phyloP scores from a whole-genome alignment of 805 yeast genomes.

The Candida taoyuanica region DNA sequence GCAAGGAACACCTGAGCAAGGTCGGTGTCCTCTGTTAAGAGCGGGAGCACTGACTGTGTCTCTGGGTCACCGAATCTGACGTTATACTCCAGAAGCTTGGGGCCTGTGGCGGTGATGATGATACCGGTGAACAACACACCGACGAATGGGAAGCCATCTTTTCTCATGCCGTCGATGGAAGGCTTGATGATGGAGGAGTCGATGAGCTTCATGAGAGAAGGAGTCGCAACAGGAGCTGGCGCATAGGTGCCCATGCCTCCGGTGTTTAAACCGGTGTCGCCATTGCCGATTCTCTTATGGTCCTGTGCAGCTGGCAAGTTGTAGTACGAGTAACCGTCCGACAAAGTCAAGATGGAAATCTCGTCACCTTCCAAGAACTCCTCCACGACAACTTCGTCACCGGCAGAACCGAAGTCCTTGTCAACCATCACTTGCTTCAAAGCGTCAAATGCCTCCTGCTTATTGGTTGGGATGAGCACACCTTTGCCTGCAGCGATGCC shows the following conservation, averaged over 20 bases:
- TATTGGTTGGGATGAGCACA: slow-evolving; percentile 82
- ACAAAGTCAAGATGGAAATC: slow-evolving; percentile 82
- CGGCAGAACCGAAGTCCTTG: slow-evolving; percentile 87
- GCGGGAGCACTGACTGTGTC: slow-evolving; percentile 92
- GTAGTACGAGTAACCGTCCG: slow-evolving; percentile 89
- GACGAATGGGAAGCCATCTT: slow-evolving; percentile 90
- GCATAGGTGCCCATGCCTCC: slow-evolving; percentile 99
- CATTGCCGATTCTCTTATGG: slow-evolving; percentile 92
- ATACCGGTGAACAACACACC: slow-evolving; percentile 95
- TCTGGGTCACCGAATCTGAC: slow-evolving; percentile 99
- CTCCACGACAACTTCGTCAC: slow-evolving; percentile 92
- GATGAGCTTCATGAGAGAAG: slow-evolving; percentile 62
- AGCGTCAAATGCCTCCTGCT: slow-evolving; percentile 81
- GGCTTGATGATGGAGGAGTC: slow-evolving; percentile 78
- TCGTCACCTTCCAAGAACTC: slow-evolving; percentile 97
- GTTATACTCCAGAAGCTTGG: slow-evolving; percentile 93
- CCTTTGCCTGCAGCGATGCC: slow-evolving; percentile 99
- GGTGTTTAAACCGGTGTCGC: slow-evolving; percentile 91
- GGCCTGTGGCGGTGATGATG: slow-evolving; percentile 83
- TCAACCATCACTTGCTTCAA: slow-evolving; percentile 86
- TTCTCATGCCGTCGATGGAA: slow-evolving; percentile 93
- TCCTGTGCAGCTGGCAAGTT: slow-evolving; percentile 98
- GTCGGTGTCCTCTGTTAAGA: slow-evolving; percentile 80
- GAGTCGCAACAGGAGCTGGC: slow-evolving; percentile 94
- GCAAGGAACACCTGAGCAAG: slow-evolving; percentile 90